Percentiles rank a stretch among this genome's conserved stretches.
Evolutionary conservation across 441 rosid species (phyloP).

Genomic region (Flueggea neowawraea): DNA sequence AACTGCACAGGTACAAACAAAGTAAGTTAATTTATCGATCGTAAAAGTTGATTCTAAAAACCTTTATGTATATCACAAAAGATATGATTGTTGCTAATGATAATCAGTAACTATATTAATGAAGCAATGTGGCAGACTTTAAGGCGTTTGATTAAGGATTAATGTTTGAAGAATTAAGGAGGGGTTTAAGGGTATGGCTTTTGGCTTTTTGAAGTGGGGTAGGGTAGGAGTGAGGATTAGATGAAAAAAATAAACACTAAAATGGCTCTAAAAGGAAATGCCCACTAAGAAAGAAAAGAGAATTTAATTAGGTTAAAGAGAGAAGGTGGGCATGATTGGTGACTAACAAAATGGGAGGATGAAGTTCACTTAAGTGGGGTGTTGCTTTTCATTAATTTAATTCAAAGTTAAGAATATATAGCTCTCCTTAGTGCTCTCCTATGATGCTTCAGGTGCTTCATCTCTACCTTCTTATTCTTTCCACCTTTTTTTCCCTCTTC

Average conservation of each 20-base stretch:
- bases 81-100: too few species aligned
- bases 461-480: conserved; percentile 19
- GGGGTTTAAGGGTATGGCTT: conserved; percentile 22
- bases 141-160: too few species aligned
- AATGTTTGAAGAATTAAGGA: too few species aligned
- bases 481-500: neutral
- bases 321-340: conserved; percentile 39
- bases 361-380: conserved; percentile 45
- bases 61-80: too few species aligned
- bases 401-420: conserved; percentile 17
- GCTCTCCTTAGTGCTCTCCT: conserved; percentile 23
- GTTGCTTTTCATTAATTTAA: conserved; percentile 35
- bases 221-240: conserved; percentile 33
- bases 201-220: conserved; percentile 45
- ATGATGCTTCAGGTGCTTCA: conserved; percentile 37
- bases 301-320: conserved; percentile 18
- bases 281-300: conserved; percentile 57
- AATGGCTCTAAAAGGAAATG: conserved; percentile 56
- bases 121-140: too few species aligned
- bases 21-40: too few species aligned
- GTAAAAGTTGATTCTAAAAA: too few species aligned
- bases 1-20: too few species aligned
- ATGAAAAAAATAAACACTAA: conserved; percentile 14
- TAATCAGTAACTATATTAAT: too few species aligned
- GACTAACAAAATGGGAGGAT: conserved; percentile 48